A percentile compares a stretch with the other conserved stretches of the same genome.
Evolutionary conservation across 805 yeast species (phyloP).

Genomic region (Candida montana): DNA sequence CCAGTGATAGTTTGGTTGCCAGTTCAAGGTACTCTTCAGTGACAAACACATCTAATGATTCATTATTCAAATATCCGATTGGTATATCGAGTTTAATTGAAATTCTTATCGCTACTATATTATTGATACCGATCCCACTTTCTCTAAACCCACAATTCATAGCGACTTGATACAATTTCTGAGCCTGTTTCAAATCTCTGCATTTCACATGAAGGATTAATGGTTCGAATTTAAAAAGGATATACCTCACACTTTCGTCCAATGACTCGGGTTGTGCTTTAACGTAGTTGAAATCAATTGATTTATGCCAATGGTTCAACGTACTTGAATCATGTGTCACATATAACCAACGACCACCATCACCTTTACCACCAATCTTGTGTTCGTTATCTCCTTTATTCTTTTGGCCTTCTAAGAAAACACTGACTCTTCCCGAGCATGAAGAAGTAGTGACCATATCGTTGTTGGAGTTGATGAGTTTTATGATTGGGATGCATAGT

Average conservation of each 20-base stretch:
- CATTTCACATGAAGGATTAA: constrained; percentile 81
- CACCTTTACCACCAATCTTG: constrained; percentile 77
- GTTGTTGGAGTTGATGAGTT: constrained; percentile 53
- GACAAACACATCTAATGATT: constrained; percentile 36
- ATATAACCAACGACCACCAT: constrained; percentile 82
- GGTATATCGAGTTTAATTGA: constrained; percentile 75
- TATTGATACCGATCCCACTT: constrained; percentile 77
- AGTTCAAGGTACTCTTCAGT: constrained; percentile 43
- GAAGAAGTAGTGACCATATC: constrained; percentile 84
- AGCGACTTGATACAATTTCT: constrained; percentile 59
- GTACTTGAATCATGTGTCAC: constrained; percentile 60
- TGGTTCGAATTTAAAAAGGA: constrained; percentile 80
- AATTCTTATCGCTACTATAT: constrained; percentile 71
- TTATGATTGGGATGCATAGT: constrained; percentile 65
- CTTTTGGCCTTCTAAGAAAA: constrained; percentile 72
- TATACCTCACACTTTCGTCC: constrained; percentile 39
- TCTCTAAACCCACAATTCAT: constrained; percentile 86
- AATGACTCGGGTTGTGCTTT: constrained; percentile 4
- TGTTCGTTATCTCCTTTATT: constrained; percentile 19
- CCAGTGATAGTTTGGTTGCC: constrained; percentile 50
- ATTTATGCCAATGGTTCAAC: constrained; percentile 43
- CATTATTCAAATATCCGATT: constrained; percentile 48
- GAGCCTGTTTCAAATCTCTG: constrained; percentile 52
- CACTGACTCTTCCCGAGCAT: constrained; percentile 83
- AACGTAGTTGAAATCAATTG: constrained; percentile 21